These are phyloP conservation scores for Vanderwaltozyma yarrowii DNA, from an alignment of 805 yeast species.

Conservation along the genomic window DNA sequence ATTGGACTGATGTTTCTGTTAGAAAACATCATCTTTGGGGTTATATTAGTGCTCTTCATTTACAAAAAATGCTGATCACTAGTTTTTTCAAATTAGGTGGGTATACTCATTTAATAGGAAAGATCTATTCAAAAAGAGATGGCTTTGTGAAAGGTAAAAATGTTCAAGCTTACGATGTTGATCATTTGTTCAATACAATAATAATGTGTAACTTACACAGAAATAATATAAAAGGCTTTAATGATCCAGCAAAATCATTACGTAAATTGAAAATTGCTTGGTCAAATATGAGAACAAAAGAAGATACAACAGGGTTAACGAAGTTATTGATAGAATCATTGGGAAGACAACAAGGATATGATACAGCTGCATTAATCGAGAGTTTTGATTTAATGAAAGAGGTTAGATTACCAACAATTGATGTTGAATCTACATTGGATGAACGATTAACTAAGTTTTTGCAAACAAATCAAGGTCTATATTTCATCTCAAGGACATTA, in stretches of 20 bases:
- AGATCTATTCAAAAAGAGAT: constrained; percentile 10
- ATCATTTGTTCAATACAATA: constrained; percentile 22
- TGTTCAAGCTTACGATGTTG: constrained; percentile 15
- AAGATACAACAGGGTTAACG: constrained; percentile 19
- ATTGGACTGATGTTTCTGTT: constrained; percentile 18
- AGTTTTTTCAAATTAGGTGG: constrained; percentile 20
- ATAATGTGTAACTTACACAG: constrained; percentile 24
- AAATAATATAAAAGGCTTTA: constrained; percentile 8
- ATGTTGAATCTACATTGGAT: neutral
- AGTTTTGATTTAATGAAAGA: neutral
- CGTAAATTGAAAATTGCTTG: constrained; percentile 17
- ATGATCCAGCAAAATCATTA: constrained; percentile 10
- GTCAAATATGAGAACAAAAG: constrained; percentile 9
- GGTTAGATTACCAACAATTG: neutral
- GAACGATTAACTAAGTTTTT: neutral
- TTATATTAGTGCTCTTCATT: constrained; percentile 15
- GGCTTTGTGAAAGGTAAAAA: constrained; percentile 16
- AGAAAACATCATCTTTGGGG: constrained; percentile 20
- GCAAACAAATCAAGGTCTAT: constrained; percentile 11
- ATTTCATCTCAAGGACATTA: constrained; percentile 16
- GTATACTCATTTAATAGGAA: constrained; percentile 13
- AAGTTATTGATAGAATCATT: constrained; percentile 11
- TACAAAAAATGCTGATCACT: constrained; percentile 18
- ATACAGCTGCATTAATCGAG: neutral
- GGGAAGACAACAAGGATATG: constrained; percentile 12